Evolutionary conservation across 2,329 filamentous ascomycete species (phyloP).

Genomic region (Orbilia brochopaga): DNA sequence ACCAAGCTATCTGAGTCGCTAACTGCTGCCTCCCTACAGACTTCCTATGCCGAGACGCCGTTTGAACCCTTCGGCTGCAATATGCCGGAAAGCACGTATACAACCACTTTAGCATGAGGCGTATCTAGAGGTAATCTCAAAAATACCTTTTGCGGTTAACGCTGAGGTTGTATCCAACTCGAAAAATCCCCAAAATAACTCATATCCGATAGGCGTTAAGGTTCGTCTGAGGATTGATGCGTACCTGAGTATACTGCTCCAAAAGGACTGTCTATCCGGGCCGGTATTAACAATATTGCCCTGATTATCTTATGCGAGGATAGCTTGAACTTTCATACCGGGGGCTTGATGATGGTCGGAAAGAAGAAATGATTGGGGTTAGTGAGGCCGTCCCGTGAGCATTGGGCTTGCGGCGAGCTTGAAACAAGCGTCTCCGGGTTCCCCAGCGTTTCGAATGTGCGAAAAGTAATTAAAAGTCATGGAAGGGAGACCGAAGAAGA

Average conservation of each 20-base stretch:
- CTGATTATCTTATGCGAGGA: slow-evolving; percentile 21
- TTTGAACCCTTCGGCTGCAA: slow-evolving; percentile 6
- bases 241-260: slow-evolving; percentile 4
- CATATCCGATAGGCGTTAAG: slow-evolving; percentile 11
- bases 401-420: slow-evolving; percentile 7
- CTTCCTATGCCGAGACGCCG: neutral
- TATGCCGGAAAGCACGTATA: neutral
- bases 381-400: slow-evolving; percentile 12
- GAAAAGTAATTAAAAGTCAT: neutral
- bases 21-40: neutral
- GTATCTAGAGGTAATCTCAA: neutral
- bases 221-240: neutral
- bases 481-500: neutral
- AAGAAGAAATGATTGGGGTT: slow-evolving; percentile 14
- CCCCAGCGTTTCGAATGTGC: slow-evolving; percentile 3
- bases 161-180: slow-evolving; percentile 8
- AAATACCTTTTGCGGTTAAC: slow-evolving; percentile 14
- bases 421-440: slow-evolving; percentile 25
- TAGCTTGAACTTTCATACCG: slow-evolving; percentile 23
- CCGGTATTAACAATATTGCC: slow-evolving; percentile 35
- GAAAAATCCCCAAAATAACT: slow-evolving; percentile 16
- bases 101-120: slow-evolving; percentile 13
- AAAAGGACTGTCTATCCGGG: slow-evolving; percentile 38
- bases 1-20: neutral
- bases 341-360: neutral